Base-by-base conservation (phyloP, 2,329 filamentous ascomycete genomes). In the Aureobasidium sp. region DNA sequence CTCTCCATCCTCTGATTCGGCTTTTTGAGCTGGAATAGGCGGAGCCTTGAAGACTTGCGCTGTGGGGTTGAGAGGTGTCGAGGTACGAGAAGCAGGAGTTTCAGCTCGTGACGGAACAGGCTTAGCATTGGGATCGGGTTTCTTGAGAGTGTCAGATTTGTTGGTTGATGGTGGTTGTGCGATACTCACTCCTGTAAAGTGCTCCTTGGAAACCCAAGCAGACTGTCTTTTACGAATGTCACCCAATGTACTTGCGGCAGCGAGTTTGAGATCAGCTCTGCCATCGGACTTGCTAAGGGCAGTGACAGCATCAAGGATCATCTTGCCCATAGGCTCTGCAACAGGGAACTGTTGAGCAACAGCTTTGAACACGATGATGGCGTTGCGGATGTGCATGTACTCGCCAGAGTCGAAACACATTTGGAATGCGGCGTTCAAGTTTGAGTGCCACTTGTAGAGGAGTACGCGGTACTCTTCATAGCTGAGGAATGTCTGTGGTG, bases 321-420 rank as follows among this genome's bases (percentile, higher is more conserved):
- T 78, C 36, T 83, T 81, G 37, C 90, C 94, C 82, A 96, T 93
- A 73, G 91, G 94, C 70, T 96, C 91, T 63, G 97, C 85, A 17
- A 87, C 88, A 4, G 94, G 95, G 80, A 96, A 99, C 69, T 86
- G 83, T 56, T 91, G 86, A 27, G 90, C 83, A 52, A 96, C 82
- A 12, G 85, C 83, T 72, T 94, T 95, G 63, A 99, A 80, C 4
- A 97, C 82, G 63, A 89, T 94, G 67, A 97, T 95, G 48, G 92
- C 91, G 72, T 99, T 99, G 61, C 93, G 87, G 71, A 97, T 96
- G 73, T 97, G 92, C 88, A 97, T 97, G 84, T 94, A 99, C 75
- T 97, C 93, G 36, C 84, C 86, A 32, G 88, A 87, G 20, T 85
- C 85, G 51, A 99, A 81, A 72, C 93, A 97, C 41, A 83, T 83